Conservation (phyloP, 2,329 filamentous ascomycete genomes). For the Sphaceloma murrayae region DNA sequence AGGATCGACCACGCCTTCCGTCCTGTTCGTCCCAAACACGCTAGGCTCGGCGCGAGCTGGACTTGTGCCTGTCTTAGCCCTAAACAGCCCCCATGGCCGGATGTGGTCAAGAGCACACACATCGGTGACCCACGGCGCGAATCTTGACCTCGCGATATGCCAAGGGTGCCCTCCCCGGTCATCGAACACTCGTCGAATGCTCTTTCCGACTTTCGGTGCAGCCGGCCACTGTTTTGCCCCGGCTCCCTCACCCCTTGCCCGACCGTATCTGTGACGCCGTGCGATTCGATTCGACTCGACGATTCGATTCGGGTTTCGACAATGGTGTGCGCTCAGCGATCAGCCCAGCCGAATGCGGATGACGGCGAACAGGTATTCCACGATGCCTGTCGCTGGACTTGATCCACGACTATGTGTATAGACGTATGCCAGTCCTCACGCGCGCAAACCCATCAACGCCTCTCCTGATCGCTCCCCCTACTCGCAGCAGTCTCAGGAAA, state of each 20-base stretch:
- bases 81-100: not conserved
- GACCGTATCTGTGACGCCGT: not conserved
- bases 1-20: not conserved
- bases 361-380: slow-evolving; percentile 11
- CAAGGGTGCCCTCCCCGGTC: slow-evolving; percentile 11
- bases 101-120: not conserved
- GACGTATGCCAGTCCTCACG: slow-evolving; percentile 13
- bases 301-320: slow-evolving; percentile 2
- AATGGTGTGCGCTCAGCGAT: slow-evolving; percentile 14
- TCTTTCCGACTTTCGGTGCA: slow-evolving; percentile 1
- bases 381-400: slow-evolving; percentile 5
- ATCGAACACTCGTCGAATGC: slow-evolving; percentile 13
- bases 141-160: slow-evolving; percentile 2
- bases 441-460: slow-evolving; percentile 1
- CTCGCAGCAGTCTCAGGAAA: slow-evolving; percentile 4
- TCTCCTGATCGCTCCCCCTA: not conserved
- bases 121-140: slow-evolving; percentile 13
- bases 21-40: not conserved
- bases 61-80: slow-evolving; percentile 6
- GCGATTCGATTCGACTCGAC: too few species aligned
- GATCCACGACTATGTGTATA: slow-evolving; percentile 14
- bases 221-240: slow-evolving; percentile 5
- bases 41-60: slow-evolving; percentile 13
- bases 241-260: not conserved
- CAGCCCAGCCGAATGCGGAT: slow-evolving; percentile 5